Conservation (phyloP, 805 yeast genomes). For the Yamadazyma endophytica region DNA sequence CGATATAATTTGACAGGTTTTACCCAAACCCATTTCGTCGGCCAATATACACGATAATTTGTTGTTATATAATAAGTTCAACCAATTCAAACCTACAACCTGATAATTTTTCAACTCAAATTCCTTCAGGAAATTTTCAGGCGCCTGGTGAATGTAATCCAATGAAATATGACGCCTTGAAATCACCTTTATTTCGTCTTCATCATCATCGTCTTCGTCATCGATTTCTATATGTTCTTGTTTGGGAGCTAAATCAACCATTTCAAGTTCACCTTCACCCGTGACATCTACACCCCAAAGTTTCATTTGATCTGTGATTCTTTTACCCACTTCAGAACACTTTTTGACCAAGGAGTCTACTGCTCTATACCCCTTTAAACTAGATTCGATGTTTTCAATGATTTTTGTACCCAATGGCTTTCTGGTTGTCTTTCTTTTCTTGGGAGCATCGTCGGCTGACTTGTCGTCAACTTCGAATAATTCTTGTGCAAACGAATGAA, state of each 20-base stretch:
- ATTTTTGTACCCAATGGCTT: slow-evolving; percentile 67
- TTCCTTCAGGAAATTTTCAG: slow-evolving; percentile 58
- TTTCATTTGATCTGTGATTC: slow-evolving; percentile 66
- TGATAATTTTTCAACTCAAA: slow-evolving; percentile 82
- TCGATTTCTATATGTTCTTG: slow-evolving; percentile 19
- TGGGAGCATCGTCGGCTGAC: slow-evolving; percentile 16
- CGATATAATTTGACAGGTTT: slow-evolving; percentile 93
- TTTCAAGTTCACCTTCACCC: slow-evolving; percentile 65
- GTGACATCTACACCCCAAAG: slow-evolving; percentile 86
- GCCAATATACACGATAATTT: slow-evolving; percentile 89
- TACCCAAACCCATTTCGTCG: slow-evolving; percentile 98
- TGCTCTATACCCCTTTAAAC: slow-evolving; percentile 86
- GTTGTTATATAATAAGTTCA: slow-evolving; percentile 70
- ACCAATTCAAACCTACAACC: slow-evolving; percentile 97
- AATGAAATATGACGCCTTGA: slow-evolving; percentile 21
- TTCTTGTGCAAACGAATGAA: slow-evolving; percentile 56
- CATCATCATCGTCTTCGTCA: slow-evolving; percentile 27
- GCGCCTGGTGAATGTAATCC: slow-evolving; percentile 64
- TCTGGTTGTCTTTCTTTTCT: slow-evolving; percentile 39
- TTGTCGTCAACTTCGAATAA: slow-evolving; percentile 34
- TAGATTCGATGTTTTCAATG: slow-evolving; percentile 63
- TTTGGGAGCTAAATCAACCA: slow-evolving; percentile 45
- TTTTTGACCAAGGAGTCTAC: slow-evolving; percentile 86
- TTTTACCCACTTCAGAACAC: slow-evolving; percentile 74
- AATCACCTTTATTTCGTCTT: slow-evolving; percentile 26